Evolutionary conservation across 768 basidiomycete species (phyloP).

Genomic region (Hygrophorus russula): DNA sequence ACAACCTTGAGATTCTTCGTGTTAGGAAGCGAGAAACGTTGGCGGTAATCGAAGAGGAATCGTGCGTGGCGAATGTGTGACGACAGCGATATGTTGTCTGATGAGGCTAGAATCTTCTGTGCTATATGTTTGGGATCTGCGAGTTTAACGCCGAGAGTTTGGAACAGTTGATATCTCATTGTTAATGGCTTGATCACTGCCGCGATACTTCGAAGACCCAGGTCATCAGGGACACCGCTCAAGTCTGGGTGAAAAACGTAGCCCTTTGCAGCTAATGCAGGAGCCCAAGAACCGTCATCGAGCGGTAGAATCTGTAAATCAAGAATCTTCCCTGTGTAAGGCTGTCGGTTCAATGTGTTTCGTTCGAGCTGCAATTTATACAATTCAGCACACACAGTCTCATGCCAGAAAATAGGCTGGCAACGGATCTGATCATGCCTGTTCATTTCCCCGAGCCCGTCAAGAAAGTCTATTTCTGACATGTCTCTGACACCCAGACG

Average conservation of each 20-base stretch:
- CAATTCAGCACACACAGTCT: neutral
- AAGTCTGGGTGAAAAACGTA: no score
- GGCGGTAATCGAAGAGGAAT: constrained; percentile 4
- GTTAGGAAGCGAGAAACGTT: neutral
- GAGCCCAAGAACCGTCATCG: no score
- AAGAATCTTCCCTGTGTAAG: neutral
- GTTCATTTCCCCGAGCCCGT: neutral
- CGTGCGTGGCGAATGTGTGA: neutral
- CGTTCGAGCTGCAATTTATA: neutral
- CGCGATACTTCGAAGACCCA: no score
- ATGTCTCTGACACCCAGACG: neutral
- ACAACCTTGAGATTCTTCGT: neutral
- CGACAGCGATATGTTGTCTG: neutral
- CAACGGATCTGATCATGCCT: neutral
- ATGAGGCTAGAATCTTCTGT: neutral
- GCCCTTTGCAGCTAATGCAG: no score
- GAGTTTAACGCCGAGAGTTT: neutral
- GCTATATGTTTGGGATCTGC: neutral
- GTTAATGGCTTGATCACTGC: no score
- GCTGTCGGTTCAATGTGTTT: neutral
- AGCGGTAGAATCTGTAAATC: neutral
- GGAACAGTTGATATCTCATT: no score
- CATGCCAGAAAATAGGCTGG: neutral
- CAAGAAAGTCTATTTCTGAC: neutral
- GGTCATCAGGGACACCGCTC: no score